Percentiles rank a stretch among this genome's conserved stretches.
Conservation (phyloP, 2,329 filamentous ascomycete species). For the Basipetospora chlamydospora region DNA sequence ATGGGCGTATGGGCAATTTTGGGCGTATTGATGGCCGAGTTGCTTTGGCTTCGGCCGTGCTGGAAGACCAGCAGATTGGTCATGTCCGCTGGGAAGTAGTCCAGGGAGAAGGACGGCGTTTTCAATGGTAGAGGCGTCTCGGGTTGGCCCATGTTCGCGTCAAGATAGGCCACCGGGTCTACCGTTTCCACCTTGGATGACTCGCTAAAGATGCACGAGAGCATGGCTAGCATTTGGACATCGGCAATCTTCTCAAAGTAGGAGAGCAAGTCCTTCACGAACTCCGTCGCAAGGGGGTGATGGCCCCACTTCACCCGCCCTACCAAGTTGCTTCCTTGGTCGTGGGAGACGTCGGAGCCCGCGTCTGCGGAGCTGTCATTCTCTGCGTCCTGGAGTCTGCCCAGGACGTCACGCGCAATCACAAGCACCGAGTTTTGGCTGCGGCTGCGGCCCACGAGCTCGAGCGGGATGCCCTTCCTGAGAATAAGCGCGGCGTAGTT, state of each 20-base stretch:
- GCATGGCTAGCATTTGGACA: slow-evolving; percentile 57
- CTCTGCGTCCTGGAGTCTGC: slow-evolving; percentile 19
- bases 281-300: slow-evolving; percentile 47
- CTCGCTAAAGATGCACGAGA: slow-evolving; percentile 55
- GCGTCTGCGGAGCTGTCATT: not conserved
- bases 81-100: slow-evolving; percentile 48
- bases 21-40: slow-evolving; percentile 42
- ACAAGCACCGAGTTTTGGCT: slow-evolving; percentile 49
- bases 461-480: slow-evolving; percentile 58
- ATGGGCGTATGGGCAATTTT: slow-evolving; percentile 41
- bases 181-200: slow-evolving; percentile 38
- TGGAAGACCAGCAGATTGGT: not conserved
- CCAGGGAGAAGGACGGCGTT: slow-evolving; percentile 49
- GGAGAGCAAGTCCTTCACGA: slow-evolving; percentile 47
- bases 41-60: slow-evolving; percentile 31
- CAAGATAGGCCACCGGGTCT: slow-evolving; percentile 41
- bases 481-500: slow-evolving; percentile 64
- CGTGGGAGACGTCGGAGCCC: not conserved
- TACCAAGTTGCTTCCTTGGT: slow-evolving; percentile 21
- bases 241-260: slow-evolving; percentile 49
- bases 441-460: slow-evolving; percentile 41
- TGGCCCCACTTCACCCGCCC: slow-evolving; percentile 55
- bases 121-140: slow-evolving; percentile 52
- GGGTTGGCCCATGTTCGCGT: slow-evolving; percentile 39
- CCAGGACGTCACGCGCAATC: slow-evolving; percentile 48